A percentile compares a stretch with the other conserved stretches of the same genome.
phyloP scores from a whole-genome alignment of 75 land plant genomes.

The Selaginella tamariscina region DNA sequence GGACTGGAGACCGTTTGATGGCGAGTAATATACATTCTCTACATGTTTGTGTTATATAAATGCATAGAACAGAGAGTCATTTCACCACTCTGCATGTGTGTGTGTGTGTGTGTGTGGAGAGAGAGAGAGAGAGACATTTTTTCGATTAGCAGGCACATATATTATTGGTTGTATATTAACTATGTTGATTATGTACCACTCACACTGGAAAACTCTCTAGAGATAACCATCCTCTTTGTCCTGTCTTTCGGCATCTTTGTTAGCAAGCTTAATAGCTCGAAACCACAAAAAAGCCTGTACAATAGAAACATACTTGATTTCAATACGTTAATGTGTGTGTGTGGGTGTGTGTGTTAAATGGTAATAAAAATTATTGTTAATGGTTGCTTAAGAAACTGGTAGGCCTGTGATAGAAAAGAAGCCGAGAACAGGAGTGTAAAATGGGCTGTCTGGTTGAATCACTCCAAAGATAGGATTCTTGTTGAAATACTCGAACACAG shows the following conservation, averaged over 20 bases:
- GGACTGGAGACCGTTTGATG: constrained; percentile 36
- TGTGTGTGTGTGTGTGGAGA: no score
- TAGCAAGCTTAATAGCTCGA: constrained; percentile 75
- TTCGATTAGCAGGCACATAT: no score
- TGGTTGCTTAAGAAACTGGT: constrained; percentile 58
- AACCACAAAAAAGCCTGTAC: constrained; percentile 75
- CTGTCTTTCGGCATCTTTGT: constrained; percentile 87
- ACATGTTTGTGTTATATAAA: no score
- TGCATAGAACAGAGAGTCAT: no score
- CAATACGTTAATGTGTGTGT: no score
- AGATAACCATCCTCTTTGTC: constrained; percentile 71
- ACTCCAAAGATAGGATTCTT: constrained; percentile 81
- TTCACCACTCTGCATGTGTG: no score
- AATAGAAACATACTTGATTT: not conserved
- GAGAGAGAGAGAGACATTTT: no score
- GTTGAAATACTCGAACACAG: constrained; percentile 88
- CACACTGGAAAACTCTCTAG: no score
- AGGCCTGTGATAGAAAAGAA: constrained; percentile 79
- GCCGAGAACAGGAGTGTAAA: constrained; percentile 88
- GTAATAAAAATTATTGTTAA: not conserved
- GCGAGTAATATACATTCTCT: not conserved
- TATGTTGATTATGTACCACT: no score
- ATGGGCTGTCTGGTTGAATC: constrained; percentile 56
- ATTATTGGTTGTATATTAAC: no score
- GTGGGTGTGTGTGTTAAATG: not conserved